Evolutionary conservation across 2,329 filamentous ascomycete species (phyloP), one percentile per base, ranked within the genome.

Genomic region (Epichloe sylvatica): DNA sequence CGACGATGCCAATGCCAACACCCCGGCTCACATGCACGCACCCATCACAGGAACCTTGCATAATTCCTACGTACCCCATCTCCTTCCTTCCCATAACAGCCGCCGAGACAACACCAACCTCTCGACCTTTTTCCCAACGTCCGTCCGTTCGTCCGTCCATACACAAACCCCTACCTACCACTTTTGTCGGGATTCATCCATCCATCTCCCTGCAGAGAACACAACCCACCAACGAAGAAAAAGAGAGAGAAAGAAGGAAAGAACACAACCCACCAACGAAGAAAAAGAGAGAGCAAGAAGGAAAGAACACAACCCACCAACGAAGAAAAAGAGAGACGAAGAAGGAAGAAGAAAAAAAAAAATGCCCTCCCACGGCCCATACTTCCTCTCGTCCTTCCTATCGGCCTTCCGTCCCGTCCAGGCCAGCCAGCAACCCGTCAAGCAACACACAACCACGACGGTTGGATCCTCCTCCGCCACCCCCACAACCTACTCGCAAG

Each of bases 311-410:
- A 38, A 17, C 8, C 15, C 12, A 17, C 33, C 1, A 49, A 13
- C 15, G 11, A 11, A 15, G n/a, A 17, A 17, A 23, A 21, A 21
- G 21, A 21, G 21, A 21, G 21, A 21, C 17, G 21, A 46, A 37
- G 21, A 21, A 1, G 3, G 21, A 23, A 5, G 17, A 12, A 30
- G 1, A 30, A 2, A 19, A 3, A 30, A 3, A 38, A 25, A 12
- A 12, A 37, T 76, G 73, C 70, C 74, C 45, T 73, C 73, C 36
- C 74, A 77, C 58, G 71, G 74, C 46, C 73, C 74, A 44, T 77
- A 72, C 62, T 76, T 77, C 65, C 71, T 77, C 58, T 75, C 74
- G 44, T 73, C 71, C 58, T 76, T 77, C 65, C 69, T 77, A 62
- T 71, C 73, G 61, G 72, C 74, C 62, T 75, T 77, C 60, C 72